Conservation (phyloP, 805 yeast species). For the Zygoascus tannicola region DNA sequence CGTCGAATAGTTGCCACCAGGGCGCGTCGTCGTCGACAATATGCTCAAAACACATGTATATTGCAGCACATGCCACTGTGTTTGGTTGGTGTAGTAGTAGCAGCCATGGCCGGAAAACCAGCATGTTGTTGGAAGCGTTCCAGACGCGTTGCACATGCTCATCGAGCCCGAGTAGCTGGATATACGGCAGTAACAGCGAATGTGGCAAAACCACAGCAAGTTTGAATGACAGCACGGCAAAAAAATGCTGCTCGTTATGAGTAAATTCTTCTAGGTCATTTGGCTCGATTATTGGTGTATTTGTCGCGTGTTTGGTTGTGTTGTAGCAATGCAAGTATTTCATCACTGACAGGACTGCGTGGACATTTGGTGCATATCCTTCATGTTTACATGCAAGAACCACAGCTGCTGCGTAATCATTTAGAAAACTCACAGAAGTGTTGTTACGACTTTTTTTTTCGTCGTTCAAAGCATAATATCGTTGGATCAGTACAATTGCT, state of each 20-base stretch:
- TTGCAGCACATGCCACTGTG: constrained; percentile 13
- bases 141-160: constrained; percentile 6
- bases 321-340: not conserved
- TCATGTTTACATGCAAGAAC: not conserved
- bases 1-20: constrained; percentile 18
- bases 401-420: not conserved
- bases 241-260: not conserved
- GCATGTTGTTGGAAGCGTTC: constrained; percentile 11
- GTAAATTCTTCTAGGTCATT: not conserved
- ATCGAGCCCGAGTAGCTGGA: constrained; percentile 11
- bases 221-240: constrained; percentile 8
- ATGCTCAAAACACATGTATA: not conserved
- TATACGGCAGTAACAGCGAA: constrained; percentile 11
- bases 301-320: not conserved
- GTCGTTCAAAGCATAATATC: constrained; percentile 5
- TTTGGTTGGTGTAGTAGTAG: constrained; percentile 12
- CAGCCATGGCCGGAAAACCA: constrained; percentile 8
- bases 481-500: constrained; percentile 10
- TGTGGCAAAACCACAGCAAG: constrained; percentile 10
- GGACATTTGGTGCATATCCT: not conserved
- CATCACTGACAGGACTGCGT: too few species aligned
- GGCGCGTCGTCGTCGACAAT: not conserved
- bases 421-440: too few species aligned
- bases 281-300: not conserved
- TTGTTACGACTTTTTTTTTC: too few species aligned